phyloP scores from a whole-genome alignment of 305 asterid species.

The Plantago coronopus region DNA sequence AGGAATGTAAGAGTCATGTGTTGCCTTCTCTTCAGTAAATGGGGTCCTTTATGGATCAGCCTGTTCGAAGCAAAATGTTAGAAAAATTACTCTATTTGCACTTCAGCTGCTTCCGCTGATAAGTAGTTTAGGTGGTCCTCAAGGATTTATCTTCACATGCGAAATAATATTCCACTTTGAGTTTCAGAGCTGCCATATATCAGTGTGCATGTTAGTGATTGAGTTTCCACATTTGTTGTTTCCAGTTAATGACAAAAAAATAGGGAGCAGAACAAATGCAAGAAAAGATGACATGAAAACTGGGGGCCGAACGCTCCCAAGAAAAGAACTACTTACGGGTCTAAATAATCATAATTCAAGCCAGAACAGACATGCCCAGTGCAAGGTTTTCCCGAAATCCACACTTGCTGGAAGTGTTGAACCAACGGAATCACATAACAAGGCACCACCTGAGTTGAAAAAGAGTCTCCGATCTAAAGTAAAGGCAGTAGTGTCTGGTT shows the following conservation, averaged over 20 bases:
- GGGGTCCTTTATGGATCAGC: background rate
- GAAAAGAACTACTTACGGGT: constrained; percentile 37
- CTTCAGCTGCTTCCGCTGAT: background rate
- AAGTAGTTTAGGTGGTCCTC: background rate
- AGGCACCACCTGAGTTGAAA: constrained; percentile 25
- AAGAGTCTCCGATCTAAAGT: constrained; percentile 26
- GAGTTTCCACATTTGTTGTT: background rate
- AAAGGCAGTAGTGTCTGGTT: constrained; percentile 18
- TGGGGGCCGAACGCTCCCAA: constrained; percentile 32
- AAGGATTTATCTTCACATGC: background rate
- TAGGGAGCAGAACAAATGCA: constrained; percentile 42
- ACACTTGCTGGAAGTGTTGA: constrained; percentile 29
- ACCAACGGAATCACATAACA: constrained; percentile 24
- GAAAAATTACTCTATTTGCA: no score
- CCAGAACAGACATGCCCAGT: constrained; percentile 43
- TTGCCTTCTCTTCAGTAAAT: background rate
- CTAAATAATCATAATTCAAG: constrained; percentile 29
- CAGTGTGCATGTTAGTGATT: constrained; percentile 2
- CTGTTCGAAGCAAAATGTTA: background rate
- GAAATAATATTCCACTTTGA: background rate
- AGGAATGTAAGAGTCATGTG: background rate
- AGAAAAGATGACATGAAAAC: constrained; percentile 23
- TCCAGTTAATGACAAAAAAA: constrained; percentile 58
- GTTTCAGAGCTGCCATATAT: background rate
- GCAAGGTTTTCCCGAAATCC: constrained; percentile 44